Evolutionary conservation across 345 rosid species (phyloP).

Genomic region (Linum trigynum): DNA sequence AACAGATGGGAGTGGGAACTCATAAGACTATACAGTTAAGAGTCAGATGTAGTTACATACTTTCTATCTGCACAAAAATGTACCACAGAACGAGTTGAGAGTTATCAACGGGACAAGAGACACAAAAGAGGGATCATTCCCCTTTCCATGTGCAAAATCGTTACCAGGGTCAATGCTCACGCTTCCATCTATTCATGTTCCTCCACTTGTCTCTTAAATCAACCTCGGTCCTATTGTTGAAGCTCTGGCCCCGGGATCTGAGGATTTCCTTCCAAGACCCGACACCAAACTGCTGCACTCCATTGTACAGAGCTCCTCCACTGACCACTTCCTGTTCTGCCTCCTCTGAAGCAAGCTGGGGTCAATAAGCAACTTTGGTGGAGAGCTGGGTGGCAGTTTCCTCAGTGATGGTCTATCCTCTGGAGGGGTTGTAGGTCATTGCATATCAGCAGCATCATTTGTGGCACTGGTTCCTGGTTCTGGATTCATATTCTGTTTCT

Average conservation of each 20-base stretch:
- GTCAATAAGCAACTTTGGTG: background rate
- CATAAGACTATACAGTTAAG: no score
- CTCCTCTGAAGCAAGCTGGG: background rate
- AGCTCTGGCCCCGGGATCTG: background rate
- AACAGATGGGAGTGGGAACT: no score
- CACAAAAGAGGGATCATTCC: no score
- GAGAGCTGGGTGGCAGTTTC: background rate
- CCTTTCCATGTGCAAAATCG: no score
- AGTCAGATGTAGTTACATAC: no score
- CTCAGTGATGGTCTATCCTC: background rate
- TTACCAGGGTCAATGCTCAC: no score
- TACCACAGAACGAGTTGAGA: no score
- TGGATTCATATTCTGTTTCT: no score
- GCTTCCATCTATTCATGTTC: background rate
- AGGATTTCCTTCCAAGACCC: background rate
- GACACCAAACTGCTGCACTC: background rate
- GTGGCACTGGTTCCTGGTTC: no score
- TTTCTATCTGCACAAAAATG: no score
- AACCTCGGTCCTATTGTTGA: background rate
- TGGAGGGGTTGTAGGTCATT: background rate
- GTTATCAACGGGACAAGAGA: no score
- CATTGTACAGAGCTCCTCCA: background rate
- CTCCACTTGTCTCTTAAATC: background rate
- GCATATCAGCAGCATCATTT: no score
- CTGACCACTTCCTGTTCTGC: background rate